These are phyloP conservation scores for Plasmodium relictum DNA, from an alignment of 169 alveolate genomes.

Conservation along the genomic window DNA sequence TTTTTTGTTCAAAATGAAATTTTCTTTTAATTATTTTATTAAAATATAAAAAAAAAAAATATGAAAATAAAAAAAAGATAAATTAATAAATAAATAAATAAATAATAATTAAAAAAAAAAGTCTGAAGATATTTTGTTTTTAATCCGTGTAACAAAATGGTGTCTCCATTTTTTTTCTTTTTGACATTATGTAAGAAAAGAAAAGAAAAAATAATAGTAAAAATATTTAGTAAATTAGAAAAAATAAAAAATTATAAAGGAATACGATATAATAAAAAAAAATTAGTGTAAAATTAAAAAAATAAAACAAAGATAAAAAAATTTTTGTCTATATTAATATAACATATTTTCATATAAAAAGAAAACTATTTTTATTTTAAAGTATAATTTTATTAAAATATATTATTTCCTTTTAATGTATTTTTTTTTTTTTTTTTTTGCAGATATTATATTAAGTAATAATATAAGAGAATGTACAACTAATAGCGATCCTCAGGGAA, in stretches of 20 bases:
- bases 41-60: background rate
- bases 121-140: background rate
- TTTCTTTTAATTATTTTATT: no score
- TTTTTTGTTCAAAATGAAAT: no score
- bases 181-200: conserved; percentile 23
- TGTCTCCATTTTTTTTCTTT: conserved; percentile 27
- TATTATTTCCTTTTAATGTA: background rate
- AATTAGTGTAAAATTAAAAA: background rate
- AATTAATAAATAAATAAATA: background rate
- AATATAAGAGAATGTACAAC: conserved; percentile 13
- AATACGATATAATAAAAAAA: background rate
- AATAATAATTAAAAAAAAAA: background rate
- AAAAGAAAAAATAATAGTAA: conserved; percentile 16
- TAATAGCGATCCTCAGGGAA: background rate
- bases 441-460: conserved; percentile 19
- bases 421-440: conserved; percentile 7
- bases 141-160: conserved; percentile 15
- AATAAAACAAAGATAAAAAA: no score
- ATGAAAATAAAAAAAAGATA: background rate
- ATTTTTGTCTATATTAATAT: background rate
- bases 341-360: background rate
- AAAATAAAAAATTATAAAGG: background rate
- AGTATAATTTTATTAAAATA: background rate
- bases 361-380: background rate
- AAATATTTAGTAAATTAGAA: background rate